Evolutionary conservation across 768 basidiomycete genomes (phyloP).

Genomic region (Termitomyces sp.): DNA sequence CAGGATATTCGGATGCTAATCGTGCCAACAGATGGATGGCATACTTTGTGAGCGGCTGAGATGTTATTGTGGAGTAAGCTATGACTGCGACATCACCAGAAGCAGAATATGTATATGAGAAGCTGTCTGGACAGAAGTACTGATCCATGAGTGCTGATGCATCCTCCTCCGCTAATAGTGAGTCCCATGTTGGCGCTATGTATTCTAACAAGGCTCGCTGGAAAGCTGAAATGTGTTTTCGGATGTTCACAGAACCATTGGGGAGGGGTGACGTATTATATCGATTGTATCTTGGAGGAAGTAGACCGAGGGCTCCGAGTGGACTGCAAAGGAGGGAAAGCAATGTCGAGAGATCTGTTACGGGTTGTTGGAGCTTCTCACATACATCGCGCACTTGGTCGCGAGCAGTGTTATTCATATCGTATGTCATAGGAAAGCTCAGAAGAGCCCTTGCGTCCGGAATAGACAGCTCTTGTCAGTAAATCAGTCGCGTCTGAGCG

Average conservation of each 20-base stretch:
- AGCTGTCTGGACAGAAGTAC: constrained; percentile 69
- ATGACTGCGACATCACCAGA: constrained; percentile 50
- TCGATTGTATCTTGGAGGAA: constrained; percentile 50
- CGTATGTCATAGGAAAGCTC: neutral
- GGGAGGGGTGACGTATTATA: constrained; percentile 37
- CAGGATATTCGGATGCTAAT: constrained; percentile 57
- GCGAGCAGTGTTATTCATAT: constrained; percentile 8
- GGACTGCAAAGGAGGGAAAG: constrained; percentile 53
- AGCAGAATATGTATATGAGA: constrained; percentile 41
- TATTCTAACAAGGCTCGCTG: constrained; percentile 61
- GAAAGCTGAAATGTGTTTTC: constrained; percentile 44
- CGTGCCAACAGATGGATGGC: constrained; percentile 46
- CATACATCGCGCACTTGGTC: constrained; percentile 33
- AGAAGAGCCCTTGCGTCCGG: neutral
- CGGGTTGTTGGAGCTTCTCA: constrained; percentile 35
- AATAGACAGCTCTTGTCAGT: neutral
- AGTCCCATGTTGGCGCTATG: constrained; percentile 67
- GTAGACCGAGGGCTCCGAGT: constrained; percentile 48
- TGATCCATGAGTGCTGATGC: constrained; percentile 45
- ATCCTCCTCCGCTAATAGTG: constrained; percentile 42
- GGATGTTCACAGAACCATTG: constrained; percentile 23
- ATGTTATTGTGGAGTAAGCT: constrained; percentile 63
- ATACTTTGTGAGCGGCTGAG: constrained; percentile 40
- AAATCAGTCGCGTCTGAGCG: neutral
- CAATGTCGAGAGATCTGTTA: constrained; percentile 45